Evolutionary conservation across 495 filamentous ascomycete genomes (phyloP), one percentile per base, ranked within the genome.

Genomic region (Trypethelium eluteriae): DNA sequence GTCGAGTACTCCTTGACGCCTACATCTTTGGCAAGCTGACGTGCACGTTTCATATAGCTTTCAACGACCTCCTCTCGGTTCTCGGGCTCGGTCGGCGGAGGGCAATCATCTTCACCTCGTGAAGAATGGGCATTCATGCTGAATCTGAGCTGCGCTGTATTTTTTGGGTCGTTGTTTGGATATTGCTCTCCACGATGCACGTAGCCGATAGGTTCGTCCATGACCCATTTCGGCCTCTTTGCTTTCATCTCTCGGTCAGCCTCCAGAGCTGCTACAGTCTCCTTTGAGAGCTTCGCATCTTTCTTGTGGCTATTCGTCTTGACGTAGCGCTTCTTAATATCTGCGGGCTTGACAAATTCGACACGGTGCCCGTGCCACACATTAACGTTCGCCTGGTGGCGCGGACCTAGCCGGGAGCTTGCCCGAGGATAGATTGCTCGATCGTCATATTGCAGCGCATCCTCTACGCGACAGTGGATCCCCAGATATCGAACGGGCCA

Each of bases 401-500:
- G 86, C 5, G 93, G 89, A 11, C 95, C 95, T 38, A 98, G 77
- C 10, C 95, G 89, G 65, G 94, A 98, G 72, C 91, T 94, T 34
- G 94, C 94, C 65, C 95, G 88, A 25, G 94, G 94, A 70, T 97
- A 98, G 67, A 98, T 98, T 2, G 77, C 76, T 62, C 95, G 89
- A 76, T 99, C 94, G 71, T 99, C 95, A 73, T 96, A 95, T 73
- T 99, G 95, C 16, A 99, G 79, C 3, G 91, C 94, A 81, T 99
- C 94, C 78, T 99, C 94, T 11, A 95, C 89, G 66, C 91, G 87
- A 76, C 94, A 97, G 77, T 99, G 95, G 66, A 96, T 92, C 2
- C 94, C 94, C 16, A 98, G 79, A 73, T 99, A 99, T 64, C 94
- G 86, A 76, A 94, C 97, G 18, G 93, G 94, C 94, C 94, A 99